phyloP scores from a whole-genome alignment of 106 monocot species.

The Platanthera zijinensis region DNA sequence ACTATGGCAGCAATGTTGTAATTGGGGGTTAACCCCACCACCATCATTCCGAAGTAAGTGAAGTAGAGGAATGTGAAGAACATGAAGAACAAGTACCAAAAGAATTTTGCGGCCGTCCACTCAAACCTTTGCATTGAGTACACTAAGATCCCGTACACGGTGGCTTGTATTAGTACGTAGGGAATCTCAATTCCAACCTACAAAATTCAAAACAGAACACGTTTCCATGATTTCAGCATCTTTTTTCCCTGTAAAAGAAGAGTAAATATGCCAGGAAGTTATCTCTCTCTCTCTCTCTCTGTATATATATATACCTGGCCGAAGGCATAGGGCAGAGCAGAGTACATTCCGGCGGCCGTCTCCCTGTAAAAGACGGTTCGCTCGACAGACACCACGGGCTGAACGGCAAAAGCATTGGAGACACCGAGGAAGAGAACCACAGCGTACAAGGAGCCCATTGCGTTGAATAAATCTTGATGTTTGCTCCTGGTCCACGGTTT shows the following conservation, averaged over 20 bases:
- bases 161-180: slow-evolving; percentile 32
- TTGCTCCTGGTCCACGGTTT: slow-evolving; percentile 17
- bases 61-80: slow-evolving; percentile 60
- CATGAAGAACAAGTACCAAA: slow-evolving; percentile 10
- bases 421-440: slow-evolving; percentile 69
- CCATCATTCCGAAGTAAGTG: slow-evolving; percentile 72
- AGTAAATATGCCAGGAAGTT: not conserved
- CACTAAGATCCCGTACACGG: slow-evolving; percentile 42
- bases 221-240: not conserved
- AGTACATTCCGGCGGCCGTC: slow-evolving; percentile 84
- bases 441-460: slow-evolving; percentile 71
- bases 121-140: slow-evolving; percentile 40
- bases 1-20: slow-evolving; percentile 42
- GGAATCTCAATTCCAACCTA: slow-evolving; percentile 52
- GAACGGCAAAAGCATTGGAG: slow-evolving; percentile 52
- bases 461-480: slow-evolving; percentile 66
- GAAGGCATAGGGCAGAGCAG: slow-evolving; percentile 69
- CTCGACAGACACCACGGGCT: slow-evolving; percentile 25
- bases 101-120: slow-evolving; percentile 55
- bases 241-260: not conserved
- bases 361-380: slow-evolving; percentile 72
- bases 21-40: slow-evolving; percentile 50
- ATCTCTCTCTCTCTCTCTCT: too few species aligned
- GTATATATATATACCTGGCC: slow-evolving; percentile 49
- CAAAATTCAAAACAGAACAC: not conserved